phyloP scores from a whole-genome alignment of 805 yeast species.

The Ogataea naganishii region DNA sequence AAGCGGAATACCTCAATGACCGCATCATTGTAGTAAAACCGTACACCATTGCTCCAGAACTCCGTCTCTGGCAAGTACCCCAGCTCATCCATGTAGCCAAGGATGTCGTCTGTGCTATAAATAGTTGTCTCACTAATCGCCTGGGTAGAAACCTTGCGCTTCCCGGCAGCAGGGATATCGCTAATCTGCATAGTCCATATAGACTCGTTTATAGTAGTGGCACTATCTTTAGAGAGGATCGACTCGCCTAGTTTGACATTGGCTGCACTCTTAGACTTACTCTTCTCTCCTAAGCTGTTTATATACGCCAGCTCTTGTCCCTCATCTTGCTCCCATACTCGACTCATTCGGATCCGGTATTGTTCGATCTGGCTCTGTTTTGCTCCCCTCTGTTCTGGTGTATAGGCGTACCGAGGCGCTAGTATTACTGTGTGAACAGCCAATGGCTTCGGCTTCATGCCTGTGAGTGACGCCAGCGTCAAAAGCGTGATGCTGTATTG shows the following conservation, averaged over 20 bases:
- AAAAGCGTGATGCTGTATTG: constrained; percentile 34
- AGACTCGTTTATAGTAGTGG: constrained; percentile 14
- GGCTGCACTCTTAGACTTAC: constrained; percentile 1
- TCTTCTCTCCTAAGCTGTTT: neutral
- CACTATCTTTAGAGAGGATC: constrained; percentile 6
- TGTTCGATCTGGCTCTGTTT: constrained; percentile 51
- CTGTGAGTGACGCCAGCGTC: constrained; percentile 45
- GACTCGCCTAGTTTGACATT: constrained; percentile 7
- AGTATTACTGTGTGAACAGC: constrained; percentile 41
- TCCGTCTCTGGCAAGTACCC: constrained; percentile 64
- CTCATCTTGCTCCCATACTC: constrained; percentile 30
- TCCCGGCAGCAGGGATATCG: constrained; percentile 75
- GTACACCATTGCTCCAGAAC: constrained; percentile 52
- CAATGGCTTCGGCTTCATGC: constrained; percentile 35
- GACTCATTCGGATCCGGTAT: constrained; percentile 39
- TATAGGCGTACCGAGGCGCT: constrained; percentile 41
- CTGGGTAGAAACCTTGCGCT: constrained; percentile 54
- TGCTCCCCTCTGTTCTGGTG: constrained; percentile 46
- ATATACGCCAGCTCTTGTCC: neutral
- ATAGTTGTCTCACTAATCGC: constrained; percentile 56
- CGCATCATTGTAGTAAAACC: constrained; percentile 53
- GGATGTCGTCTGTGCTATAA: constrained; percentile 37
- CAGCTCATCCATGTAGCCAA: constrained; percentile 43
- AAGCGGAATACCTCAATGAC: constrained; percentile 51
- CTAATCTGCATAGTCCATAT: constrained; percentile 57